Evolutionary conservation across 108 stramenopile species (phyloP).

Genomic region (Schizochytrium sp.): DNA sequence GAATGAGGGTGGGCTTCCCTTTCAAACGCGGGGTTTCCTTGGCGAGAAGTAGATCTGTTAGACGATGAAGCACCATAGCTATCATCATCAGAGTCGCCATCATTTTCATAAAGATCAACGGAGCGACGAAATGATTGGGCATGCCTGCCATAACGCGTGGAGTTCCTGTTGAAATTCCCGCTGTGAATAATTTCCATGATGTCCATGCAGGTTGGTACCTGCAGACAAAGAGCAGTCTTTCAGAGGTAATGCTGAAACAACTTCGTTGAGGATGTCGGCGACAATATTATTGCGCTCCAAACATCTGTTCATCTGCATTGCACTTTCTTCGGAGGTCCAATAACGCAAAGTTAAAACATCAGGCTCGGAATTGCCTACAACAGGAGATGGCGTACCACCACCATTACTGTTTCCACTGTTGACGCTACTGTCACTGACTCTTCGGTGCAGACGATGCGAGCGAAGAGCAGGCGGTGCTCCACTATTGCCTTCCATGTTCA

Average conservation of each 20-base stretch:
- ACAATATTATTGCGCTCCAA: constrained; percentile 46
- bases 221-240: neutral
- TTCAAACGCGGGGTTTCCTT: too few relatives aligned
- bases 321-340: constrained; percentile 26
- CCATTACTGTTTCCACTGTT: constrained; percentile 5
- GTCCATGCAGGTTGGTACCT: neutral
- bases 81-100: too few relatives aligned
- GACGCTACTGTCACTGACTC: neutral
- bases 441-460: constrained; percentile 6
- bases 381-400: neutral
- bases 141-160: too few relatives aligned
- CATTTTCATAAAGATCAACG: too few relatives aligned
- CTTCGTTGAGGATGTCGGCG: neutral
- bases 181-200: neutral
- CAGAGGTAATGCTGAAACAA: too few relatives aligned
- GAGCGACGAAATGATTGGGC: too few relatives aligned
- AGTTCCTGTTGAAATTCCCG: too few relatives aligned
- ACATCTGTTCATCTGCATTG: neutral
- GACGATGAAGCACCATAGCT: too few relatives aligned
- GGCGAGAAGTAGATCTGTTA: too few relatives aligned
- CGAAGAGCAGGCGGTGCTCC: neutral
- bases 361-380: neutral
- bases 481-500: constrained; percentile 29
- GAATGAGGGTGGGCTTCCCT: too few relatives aligned
- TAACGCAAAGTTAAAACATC: neutral